A percentile compares a stretch with the other conserved stretches of the same genome.
Conservation (phyloP, 2,329 filamentous ascomycete genomes). For the Talaromyces sp. region DNA sequence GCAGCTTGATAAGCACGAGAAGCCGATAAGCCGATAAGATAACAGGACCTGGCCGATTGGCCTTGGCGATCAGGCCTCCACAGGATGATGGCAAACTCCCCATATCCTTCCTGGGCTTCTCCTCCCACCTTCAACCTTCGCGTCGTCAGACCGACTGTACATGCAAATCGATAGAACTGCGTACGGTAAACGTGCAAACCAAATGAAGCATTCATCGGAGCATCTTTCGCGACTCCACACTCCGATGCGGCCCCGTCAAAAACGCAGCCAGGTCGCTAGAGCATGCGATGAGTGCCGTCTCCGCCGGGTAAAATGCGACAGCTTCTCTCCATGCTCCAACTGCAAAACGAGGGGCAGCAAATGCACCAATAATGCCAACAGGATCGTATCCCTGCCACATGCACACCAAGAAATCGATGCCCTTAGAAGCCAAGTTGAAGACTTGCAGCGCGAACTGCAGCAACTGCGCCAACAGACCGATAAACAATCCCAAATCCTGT, state of each 20-base stretch:
- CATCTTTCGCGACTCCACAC: not conserved
- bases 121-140: not conserved
- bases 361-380: slow-evolving; percentile 1
- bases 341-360: slow-evolving; percentile 6
- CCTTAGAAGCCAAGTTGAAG: slow-evolving; percentile 10
- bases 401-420: slow-evolving; percentile 9
- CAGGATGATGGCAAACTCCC: not conserved
- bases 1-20: not conserved
- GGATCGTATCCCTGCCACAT: slow-evolving; percentile 10
- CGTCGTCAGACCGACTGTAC: not conserved
- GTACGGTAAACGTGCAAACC: not conserved
- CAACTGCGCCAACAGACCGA: slow-evolving; percentile 31
- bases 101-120: not conserved
- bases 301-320: slow-evolving; percentile 13
- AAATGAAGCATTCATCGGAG: not conserved
- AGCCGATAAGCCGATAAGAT: not conserved
- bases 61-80: not conserved
- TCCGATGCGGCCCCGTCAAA: slow-evolving; percentile 6
- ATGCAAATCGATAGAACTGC: not conserved
- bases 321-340: slow-evolving; percentile 10
- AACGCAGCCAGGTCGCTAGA: slow-evolving; percentile 12
- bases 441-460: slow-evolving; percentile 31
- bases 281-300: slow-evolving; percentile 13
- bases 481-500: slow-evolving; percentile 24
- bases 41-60: not conserved